Evolutionary conservation across 345 rosid species (phyloP).

Genomic region (Lumnitzera littorea): DNA sequence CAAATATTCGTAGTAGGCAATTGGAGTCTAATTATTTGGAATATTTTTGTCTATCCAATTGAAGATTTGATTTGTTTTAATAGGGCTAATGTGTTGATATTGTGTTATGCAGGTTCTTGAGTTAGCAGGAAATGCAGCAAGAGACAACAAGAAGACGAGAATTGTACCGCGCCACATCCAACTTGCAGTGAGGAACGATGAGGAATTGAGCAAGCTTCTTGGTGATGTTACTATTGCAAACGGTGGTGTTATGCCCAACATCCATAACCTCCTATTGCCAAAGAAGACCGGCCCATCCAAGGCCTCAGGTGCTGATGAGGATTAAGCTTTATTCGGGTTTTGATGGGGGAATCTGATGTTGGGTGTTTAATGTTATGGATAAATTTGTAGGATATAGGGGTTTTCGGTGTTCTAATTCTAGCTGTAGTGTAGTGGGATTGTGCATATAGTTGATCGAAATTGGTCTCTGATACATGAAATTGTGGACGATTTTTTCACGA

Average conservation of each 20-base stretch:
- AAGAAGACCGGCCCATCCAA: slow-evolving; percentile 76
- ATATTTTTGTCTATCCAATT: background rate
- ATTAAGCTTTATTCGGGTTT: slow-evolving; percentile 1
- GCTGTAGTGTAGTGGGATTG: background rate
- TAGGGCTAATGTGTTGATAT: no score
- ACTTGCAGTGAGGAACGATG: slow-evolving; percentile 82
- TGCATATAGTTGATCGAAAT: slow-evolving; percentile 5
- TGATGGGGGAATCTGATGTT: background rate
- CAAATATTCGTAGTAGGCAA: no score
- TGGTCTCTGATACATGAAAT: slow-evolving; percentile 6
- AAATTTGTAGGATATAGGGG: background rate
- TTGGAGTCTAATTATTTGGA: background rate
- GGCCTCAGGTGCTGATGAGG: slow-evolving; percentile 59
- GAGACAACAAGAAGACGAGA: slow-evolving; percentile 89
- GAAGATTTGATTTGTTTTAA: no score
- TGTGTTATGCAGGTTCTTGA: slow-evolving; percentile 55
- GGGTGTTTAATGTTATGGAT: background rate
- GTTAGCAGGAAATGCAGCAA: slow-evolving; percentile 81
- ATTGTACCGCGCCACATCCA: slow-evolving; percentile 93
- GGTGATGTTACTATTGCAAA: slow-evolving; percentile 95
- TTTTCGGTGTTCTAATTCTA: background rate
- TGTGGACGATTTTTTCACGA: background rate
- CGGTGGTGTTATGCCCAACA: slow-evolving; percentile 96
- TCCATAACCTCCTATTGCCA: slow-evolving; percentile 89
- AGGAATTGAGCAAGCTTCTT: slow-evolving; percentile 91